Percentiles rank a stretch among this genome's conserved stretches.
These are phyloP conservation scores for Mortierella claussenii DNA, from an alignment of 192 early-diverging fungal species.

Conservation along the genomic window DNA sequence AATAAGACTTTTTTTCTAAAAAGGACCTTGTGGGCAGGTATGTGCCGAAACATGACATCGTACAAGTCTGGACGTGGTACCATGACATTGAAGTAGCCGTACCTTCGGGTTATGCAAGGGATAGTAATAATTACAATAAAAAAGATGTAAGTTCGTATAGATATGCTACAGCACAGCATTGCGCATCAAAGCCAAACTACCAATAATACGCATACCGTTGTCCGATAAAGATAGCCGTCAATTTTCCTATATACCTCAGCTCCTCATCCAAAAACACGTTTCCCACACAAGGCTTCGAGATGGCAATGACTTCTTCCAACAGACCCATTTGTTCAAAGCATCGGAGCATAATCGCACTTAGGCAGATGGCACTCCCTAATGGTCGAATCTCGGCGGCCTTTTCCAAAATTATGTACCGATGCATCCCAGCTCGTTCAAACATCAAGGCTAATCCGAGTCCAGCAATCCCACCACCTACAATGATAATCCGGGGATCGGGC, in stretches of 20 bases:
- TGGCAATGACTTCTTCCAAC: slow-evolving; percentile 15
- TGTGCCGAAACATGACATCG: slow-evolving; percentile 6
- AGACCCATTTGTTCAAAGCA: slow-evolving; percentile 39
- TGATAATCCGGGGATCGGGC: slow-evolving; percentile 25
- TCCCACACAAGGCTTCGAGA: slow-evolving; percentile 21
- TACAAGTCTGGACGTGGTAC: slow-evolving; percentile 22
- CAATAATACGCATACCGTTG: slow-evolving; percentile 19
- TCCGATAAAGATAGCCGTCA: slow-evolving; percentile 23
- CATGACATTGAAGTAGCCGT: slow-evolving; percentile 25
- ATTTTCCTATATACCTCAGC: slow-evolving; percentile 19
- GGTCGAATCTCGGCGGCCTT: neutral
- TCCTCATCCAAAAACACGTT: slow-evolving; percentile 29
- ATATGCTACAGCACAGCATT: no score
- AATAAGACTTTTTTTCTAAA: slow-evolving; percentile 29
- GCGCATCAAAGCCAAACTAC: neutral
- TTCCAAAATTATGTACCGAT: slow-evolving; percentile 25
- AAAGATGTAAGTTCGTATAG: no score
- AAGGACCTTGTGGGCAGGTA: slow-evolving; percentile 21
- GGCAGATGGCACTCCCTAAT: slow-evolving; percentile 10
- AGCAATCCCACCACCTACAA: slow-evolving; percentile 34
- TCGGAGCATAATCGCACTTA: slow-evolving; percentile 26
- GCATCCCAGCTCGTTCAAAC: slow-evolving; percentile 35
- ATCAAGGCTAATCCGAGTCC: slow-evolving; percentile 28
- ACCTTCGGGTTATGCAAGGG: neutral
- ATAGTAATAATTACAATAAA: no score